A percentile compares a stretch with the other conserved stretches of the same genome.
These are phyloP conservation scores for Azolla pinnata DNA, from an alignment of 75 land plant species.

Conservation along the genomic window DNA sequence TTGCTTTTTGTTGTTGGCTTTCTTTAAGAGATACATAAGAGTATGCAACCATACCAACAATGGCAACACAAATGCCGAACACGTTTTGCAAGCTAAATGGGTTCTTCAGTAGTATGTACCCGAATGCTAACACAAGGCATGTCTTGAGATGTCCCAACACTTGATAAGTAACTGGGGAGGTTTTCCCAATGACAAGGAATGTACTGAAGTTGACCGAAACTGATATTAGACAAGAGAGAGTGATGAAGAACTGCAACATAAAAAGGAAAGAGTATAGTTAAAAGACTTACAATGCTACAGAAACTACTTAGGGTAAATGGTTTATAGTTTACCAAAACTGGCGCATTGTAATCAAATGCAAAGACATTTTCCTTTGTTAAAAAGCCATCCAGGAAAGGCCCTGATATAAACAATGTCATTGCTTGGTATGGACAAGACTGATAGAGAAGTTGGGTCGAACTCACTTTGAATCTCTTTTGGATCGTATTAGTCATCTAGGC, in stretches of 20 bases:
- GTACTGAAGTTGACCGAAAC: constrained; percentile 98
- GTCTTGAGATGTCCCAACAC: constrained; percentile 94
- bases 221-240: constrained; percentile 89
- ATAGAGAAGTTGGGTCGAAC: constrained; percentile 90
- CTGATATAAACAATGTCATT: constrained; percentile 55
- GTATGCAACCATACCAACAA: constrained; percentile 77
- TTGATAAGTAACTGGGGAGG: constrained; percentile 94
- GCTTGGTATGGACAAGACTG: constrained; percentile 96
- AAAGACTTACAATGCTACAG: not conserved
- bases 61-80: constrained; percentile 65
- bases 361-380: constrained; percentile 82
- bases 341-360: constrained; percentile 65
- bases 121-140: constrained; percentile 87
- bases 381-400: constrained; percentile 88
- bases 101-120: constrained; percentile 78
- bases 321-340: constrained; percentile 51
- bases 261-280: not conserved
- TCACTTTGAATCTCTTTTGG: constrained; percentile 89
- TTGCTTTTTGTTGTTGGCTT: constrained; percentile 57
- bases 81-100: constrained; percentile 97
- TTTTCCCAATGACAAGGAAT: constrained; percentile 94
- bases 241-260: constrained; percentile 54
- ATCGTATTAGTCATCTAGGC: constrained; percentile 99
- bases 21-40: constrained; percentile 63
- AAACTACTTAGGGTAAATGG: not conserved